Conservation (phyloP, 257 asterid species). For the Echites panduratus region DNA sequence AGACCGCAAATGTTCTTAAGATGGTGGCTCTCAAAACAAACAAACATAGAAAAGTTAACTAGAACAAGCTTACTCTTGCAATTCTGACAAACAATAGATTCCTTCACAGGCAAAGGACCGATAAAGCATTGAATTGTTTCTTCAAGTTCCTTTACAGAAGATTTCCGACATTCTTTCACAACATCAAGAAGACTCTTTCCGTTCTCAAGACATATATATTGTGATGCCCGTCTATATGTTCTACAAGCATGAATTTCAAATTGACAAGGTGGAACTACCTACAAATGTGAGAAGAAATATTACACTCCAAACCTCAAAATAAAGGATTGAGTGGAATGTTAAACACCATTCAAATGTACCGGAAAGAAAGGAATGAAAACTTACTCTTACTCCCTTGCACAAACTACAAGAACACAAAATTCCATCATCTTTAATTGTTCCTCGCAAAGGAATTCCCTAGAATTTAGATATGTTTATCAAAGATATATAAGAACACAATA, state of each 20-base stretch:
- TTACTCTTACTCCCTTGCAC: constrained; percentile 75
- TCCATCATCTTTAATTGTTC: constrained; percentile 81
- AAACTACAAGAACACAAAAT: constrained; percentile 79
- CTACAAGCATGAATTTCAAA: constrained; percentile 97
- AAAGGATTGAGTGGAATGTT: background rate
- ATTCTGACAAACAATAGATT: constrained; percentile 60
- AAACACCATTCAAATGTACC: constrained; percentile 10
- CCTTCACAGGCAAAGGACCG: constrained; percentile 78
- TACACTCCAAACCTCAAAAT: constrained; percentile 13
- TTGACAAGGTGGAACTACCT: constrained; percentile 90
- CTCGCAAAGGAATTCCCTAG: constrained; percentile 56
- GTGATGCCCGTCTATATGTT: constrained; percentile 91
- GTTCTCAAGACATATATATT: constrained; percentile 86
- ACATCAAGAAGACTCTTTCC: constrained; percentile 93
- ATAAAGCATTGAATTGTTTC: constrained; percentile 69
- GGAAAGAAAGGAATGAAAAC: constrained; percentile 20
- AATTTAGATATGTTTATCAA: constrained; percentile 7
- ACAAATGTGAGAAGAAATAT: constrained; percentile 9
- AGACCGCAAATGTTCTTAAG: constrained; percentile 12
- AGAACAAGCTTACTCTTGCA: constrained; percentile 57
- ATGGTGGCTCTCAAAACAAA: constrained; percentile 8
- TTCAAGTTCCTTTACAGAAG: constrained; percentile 63
- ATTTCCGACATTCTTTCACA: constrained; percentile 85
- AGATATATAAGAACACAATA: background rate
- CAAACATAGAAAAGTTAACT: constrained; percentile 4